Conservation (phyloP, 345 rosid species). For the Microcos paniculata region DNA sequence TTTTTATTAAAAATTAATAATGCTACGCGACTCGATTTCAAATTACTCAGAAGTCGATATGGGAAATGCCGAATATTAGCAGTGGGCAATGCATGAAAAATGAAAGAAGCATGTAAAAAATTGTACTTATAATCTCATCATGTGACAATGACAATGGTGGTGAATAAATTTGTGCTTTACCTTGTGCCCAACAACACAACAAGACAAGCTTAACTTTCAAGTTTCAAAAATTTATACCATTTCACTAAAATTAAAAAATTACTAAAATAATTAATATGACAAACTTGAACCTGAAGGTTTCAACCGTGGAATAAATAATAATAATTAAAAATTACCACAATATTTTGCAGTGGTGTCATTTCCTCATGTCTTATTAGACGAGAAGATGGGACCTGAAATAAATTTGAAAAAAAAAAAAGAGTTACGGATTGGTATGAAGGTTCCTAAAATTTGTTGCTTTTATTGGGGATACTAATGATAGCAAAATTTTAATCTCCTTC, state of each 20-base stretch:
- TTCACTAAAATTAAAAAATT: background rate
- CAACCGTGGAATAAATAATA: background rate
- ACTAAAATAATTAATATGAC: background rate
- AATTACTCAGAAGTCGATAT: too few relatives aligned
- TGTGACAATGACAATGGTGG: background rate
- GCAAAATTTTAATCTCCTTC: background rate
- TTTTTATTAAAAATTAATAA: too few relatives aligned
- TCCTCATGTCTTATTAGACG: background rate
- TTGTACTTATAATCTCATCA: background rate
- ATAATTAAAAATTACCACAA: background rate
- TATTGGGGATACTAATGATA: background rate
- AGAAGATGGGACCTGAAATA: background rate
- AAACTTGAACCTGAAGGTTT: slow-evolving; percentile 5
- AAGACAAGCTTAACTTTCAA: background rate
- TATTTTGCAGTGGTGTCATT: background rate
- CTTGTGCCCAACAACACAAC: background rate
- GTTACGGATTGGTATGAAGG: slow-evolving; percentile 11
- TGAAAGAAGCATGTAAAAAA: background rate
- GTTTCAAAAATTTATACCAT: background rate
- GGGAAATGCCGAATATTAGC: too few relatives aligned
- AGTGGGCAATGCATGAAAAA: background rate
- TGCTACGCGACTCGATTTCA: too few relatives aligned
- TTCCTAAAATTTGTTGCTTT: slow-evolving; percentile 11
- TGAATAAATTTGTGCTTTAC: background rate
- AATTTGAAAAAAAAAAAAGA: background rate